Evolutionary conservation across 2,329 filamentous ascomycete genomes (phyloP).

Genomic region (Fonsecaea pugnacius): DNA sequence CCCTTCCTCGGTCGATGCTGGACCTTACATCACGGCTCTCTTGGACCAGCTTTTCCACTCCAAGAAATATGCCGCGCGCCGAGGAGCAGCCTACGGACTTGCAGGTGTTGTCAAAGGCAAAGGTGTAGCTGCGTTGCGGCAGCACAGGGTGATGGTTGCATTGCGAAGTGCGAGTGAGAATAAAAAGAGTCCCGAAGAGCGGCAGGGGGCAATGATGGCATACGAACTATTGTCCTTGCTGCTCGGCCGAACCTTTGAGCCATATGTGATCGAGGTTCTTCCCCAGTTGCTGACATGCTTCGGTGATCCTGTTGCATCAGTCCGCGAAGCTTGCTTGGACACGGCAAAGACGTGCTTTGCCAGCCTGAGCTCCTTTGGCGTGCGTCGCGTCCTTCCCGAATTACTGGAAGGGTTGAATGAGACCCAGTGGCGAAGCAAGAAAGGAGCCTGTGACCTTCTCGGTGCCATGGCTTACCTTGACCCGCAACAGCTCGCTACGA

Average conservation of each 20-base stretch:
- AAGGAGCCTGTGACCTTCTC: slow-evolving; percentile 92
- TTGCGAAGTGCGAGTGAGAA: slow-evolving; percentile 86
- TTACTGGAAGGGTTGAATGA: slow-evolving; percentile 91
- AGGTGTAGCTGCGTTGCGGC: slow-evolving; percentile 78
- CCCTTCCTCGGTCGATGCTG: slow-evolving; percentile 75
- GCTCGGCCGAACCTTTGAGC: slow-evolving; percentile 87
- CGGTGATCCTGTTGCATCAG: slow-evolving; percentile 83
- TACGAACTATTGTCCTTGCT: slow-evolving; percentile 89
- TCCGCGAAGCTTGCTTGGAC: slow-evolving; percentile 89
- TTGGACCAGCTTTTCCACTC: slow-evolving; percentile 80
- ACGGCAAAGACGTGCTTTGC: slow-evolving; percentile 94
- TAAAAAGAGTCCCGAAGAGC: slow-evolving; percentile 86
- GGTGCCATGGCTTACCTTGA: slow-evolving; percentile 99
- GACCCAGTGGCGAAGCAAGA: slow-evolving; percentile 96
- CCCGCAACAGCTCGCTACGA: slow-evolving; percentile 88
- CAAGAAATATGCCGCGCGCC: slow-evolving; percentile 89
- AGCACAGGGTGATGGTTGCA: slow-evolving; percentile 82
- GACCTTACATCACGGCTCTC: slow-evolving; percentile 78
- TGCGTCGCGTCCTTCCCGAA: slow-evolving; percentile 90
- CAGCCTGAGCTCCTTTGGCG: slow-evolving; percentile 90
- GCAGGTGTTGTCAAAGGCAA: slow-evolving; percentile 88
- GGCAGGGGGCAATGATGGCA: slow-evolving; percentile 84
- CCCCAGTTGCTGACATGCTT: slow-evolving; percentile 88
- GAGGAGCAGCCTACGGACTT: slow-evolving; percentile 92
- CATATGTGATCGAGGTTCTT: slow-evolving; percentile 94